Conservation (phyloP, 352 stramenopile genomes). For the Phytopythium mirpurense region DNA sequence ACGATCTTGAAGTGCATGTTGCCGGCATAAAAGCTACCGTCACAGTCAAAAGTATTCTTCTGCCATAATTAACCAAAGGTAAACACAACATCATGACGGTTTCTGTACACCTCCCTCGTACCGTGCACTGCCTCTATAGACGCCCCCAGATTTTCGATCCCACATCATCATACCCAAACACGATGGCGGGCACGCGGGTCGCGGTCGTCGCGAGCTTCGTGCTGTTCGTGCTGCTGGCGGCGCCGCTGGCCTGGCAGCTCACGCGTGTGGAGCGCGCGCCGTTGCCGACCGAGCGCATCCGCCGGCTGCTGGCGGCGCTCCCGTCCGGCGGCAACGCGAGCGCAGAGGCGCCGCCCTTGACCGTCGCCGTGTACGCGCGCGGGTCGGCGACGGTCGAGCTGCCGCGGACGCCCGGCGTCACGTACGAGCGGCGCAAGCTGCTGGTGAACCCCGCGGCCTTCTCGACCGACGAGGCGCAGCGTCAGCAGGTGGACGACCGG, state of each 20-base stretch:
- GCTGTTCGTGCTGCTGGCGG: slow-evolving; percentile 55
- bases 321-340: slow-evolving; percentile 6
- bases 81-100: no score
- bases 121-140: no score
- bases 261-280: slow-evolving; percentile 63
- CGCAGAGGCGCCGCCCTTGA: neutral
- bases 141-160: neutral
- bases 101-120: no score
- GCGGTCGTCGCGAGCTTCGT: slow-evolving; percentile 74
- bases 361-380: slow-evolving; percentile 13
- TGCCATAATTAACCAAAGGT: no score
- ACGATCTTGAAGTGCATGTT: no score
- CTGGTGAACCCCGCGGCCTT: slow-evolving; percentile 1
- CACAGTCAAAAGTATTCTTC: no score
- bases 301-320: slow-evolving; percentile 25
- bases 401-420: neutral
- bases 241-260: slow-evolving; percentile 58
- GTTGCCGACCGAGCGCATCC: slow-evolving; percentile 50
- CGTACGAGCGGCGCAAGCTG: slow-evolving; percentile 2
- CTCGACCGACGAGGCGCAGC: neutral
- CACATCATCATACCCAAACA: neutral
- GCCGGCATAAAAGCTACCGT: no score
- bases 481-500: slow-evolving; percentile 27
- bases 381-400: slow-evolving; percentile 1
- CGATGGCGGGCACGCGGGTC: slow-evolving; percentile 68